phyloP scores from a whole-genome alignment of 2,329 filamentous ascomycete genomes.

The Epichloe festucae region DNA sequence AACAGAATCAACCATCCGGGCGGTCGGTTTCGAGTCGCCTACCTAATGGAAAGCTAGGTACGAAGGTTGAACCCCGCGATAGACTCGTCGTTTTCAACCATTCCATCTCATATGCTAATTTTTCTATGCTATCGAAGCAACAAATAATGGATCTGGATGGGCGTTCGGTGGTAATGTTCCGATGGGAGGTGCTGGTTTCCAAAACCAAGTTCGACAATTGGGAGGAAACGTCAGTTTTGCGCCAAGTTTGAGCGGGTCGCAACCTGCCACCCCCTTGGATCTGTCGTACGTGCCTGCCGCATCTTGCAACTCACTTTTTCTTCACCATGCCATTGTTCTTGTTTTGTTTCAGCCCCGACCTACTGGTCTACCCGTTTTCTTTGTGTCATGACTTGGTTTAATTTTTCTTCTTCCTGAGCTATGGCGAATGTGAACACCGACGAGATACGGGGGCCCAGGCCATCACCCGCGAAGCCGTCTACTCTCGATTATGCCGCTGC shows the following conservation, averaged over 20 bases:
- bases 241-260: constrained; percentile 50
- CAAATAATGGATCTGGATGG: constrained; percentile 44
- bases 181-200: constrained; percentile 43
- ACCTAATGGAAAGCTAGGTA: constrained; percentile 54
- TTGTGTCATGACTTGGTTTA: background rate
- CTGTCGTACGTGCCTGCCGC: constrained; percentile 43
- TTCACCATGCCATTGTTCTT: background rate
- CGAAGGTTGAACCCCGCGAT: background rate
- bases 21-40: constrained; percentile 45
- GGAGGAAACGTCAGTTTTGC: constrained; percentile 52
- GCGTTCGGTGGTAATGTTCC: constrained; percentile 49
- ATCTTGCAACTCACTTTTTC: constrained; percentile 1
- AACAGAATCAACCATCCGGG: constrained; percentile 40
- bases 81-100: too few species aligned
- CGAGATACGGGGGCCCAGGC: constrained; percentile 8
- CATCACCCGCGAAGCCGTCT: background rate
- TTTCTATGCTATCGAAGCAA: constrained; percentile 17
- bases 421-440: constrained; percentile 8
- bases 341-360: background rate
- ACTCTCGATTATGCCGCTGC: constrained; percentile 17
- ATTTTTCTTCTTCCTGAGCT: background rate
- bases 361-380: too few species aligned
- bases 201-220: constrained; percentile 40
- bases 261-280: constrained; percentile 48
- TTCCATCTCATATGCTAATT: background rate